phyloP scores from a whole-genome alignment of 768 basidiomycete genomes.

The Collybia nuda region DNA sequence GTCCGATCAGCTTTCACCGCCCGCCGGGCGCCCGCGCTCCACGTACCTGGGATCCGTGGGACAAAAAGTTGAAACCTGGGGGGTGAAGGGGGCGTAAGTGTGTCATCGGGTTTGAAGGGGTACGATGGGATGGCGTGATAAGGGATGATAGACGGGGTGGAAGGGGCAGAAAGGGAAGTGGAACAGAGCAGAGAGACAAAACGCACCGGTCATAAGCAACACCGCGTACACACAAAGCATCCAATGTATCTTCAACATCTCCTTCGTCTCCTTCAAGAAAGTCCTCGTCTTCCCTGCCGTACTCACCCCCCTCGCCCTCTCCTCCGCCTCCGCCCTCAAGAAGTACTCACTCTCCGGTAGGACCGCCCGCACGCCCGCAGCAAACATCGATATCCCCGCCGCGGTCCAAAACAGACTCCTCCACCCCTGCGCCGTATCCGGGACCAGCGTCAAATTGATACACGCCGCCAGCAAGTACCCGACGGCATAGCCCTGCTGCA shows the following conservation, averaged over 20 bases:
- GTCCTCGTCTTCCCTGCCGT: slow-evolving; percentile 57
- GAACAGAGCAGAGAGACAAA: neutral
- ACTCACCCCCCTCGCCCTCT: slow-evolving; percentile 55
- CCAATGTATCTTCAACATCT: slow-evolving; percentile 85
- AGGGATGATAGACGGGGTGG: too few relatives aligned
- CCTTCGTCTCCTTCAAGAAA: slow-evolving; percentile 70
- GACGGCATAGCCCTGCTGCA: slow-evolving; percentile 88
- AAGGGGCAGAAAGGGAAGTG: neutral
- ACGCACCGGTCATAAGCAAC: slow-evolving; percentile 9
- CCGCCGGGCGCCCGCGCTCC: slow-evolving; percentile 23
- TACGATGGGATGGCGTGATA: too few relatives aligned
- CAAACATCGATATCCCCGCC: slow-evolving; percentile 63
- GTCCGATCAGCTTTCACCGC: too few relatives aligned
- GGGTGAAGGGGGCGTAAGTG: neutral
- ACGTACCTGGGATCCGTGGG: slow-evolving; percentile 46
- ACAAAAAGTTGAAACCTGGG: slow-evolving; percentile 53
- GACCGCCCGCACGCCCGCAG: slow-evolving; percentile 60
- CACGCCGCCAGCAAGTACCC: slow-evolving; percentile 84
- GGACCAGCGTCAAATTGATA: slow-evolving; percentile 69
- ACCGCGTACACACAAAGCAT: slow-evolving; percentile 77
- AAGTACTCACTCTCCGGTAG: slow-evolving; percentile 81
- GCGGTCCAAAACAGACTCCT: slow-evolving; percentile 79
- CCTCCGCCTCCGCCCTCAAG: slow-evolving; percentile 56
- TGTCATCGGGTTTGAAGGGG: too few relatives aligned
- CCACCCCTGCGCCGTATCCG: slow-evolving; percentile 51